Percentiles rank a stretch among this genome's conserved stretches.
These are phyloP conservation scores for Mycothermus thermophilus DNA, from an alignment of 495 filamentous ascomycete genomes.

Conservation along the genomic window DNA sequence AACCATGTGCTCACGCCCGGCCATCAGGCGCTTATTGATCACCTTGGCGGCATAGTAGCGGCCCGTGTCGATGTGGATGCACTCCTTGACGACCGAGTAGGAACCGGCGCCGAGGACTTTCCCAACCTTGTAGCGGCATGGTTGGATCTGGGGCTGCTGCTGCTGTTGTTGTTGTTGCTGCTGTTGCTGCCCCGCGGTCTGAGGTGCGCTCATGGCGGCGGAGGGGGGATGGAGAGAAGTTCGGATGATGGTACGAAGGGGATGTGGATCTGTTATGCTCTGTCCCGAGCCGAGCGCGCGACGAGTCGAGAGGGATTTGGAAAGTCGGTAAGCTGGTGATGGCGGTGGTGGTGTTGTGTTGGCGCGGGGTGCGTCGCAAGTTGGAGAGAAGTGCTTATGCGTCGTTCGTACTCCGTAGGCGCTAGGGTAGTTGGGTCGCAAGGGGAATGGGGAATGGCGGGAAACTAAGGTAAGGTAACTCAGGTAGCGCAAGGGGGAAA, in stretches of 20 bases:
- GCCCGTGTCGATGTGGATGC: slow-evolving; percentile 95
- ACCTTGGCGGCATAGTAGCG: slow-evolving; percentile 98
- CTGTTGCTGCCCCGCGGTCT: slow-evolving; percentile 15
- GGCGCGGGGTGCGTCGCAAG: too few relatives aligned
- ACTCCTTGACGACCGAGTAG: slow-evolving; percentile 99
- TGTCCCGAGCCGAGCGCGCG: too few relatives aligned
- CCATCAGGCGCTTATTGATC: slow-evolving; percentile 97
- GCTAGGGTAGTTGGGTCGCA: too few relatives aligned
- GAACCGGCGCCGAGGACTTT: slow-evolving; percentile 93
- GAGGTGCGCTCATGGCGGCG: slow-evolving; percentile 21
- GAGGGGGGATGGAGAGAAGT: not conserved
- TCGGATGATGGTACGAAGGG: not conserved
- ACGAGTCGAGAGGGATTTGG: too few relatives aligned
- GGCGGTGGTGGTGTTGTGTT: too few relatives aligned
- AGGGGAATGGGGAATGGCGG: too few relatives aligned
- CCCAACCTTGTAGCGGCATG: slow-evolving; percentile 84
- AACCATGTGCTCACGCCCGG: slow-evolving; percentile 96
- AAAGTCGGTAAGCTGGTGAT: too few relatives aligned
- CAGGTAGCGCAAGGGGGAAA: too few relatives aligned
- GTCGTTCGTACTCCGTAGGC: too few relatives aligned
- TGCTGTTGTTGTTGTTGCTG: too few relatives aligned
- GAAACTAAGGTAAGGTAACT: too few relatives aligned
- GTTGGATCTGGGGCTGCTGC: slow-evolving; percentile 34
- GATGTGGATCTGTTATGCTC: not conserved
- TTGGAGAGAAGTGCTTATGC: too few relatives aligned